phyloP scores from a whole-genome alignment of 192 early-diverging fungal genomes.

The Spizellomyces punctatus region DNA sequence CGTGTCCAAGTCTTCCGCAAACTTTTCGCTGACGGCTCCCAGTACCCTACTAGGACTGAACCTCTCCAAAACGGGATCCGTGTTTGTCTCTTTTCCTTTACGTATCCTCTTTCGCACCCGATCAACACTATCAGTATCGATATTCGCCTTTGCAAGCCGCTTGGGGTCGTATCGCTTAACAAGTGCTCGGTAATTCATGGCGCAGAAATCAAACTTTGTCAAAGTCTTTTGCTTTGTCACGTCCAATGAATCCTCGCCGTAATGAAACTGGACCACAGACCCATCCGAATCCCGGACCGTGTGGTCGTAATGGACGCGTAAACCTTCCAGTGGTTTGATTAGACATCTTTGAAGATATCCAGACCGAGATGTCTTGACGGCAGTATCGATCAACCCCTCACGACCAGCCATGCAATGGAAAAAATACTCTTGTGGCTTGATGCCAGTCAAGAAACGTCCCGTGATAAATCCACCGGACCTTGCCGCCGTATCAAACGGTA shows the following conservation, averaged over 20 bases:
- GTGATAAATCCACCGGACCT: constrained; percentile 96
- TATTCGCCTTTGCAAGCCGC: constrained; percentile 54
- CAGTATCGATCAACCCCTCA: constrained; percentile 99
- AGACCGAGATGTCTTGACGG: constrained; percentile 98
- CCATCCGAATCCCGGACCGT: constrained; percentile 96
- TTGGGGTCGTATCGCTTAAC: constrained; percentile 78
- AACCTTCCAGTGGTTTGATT: constrained; percentile 97
- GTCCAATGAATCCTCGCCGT: constrained; percentile 97
- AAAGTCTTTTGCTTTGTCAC: constrained; percentile 93
- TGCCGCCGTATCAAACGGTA: constrained; percentile 84
- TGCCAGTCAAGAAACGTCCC: constrained; percentile 97
- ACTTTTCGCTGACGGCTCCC: constrained; percentile 88
- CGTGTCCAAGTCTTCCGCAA: constrained; percentile 69
- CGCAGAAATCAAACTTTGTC: constrained; percentile 89
- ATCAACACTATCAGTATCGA: constrained; percentile 76
- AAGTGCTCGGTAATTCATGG: constrained; percentile 84
- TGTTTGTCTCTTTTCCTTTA: constrained; percentile 55
- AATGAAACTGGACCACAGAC: constrained; percentile 95
- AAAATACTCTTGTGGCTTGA: constrained; percentile 85
- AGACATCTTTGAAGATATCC: constrained; percentile 99
- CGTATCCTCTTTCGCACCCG: constrained; percentile 75
- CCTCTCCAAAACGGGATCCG: constrained; percentile 61
- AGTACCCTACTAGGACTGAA: constrained; percentile 82
- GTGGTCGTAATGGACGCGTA: constrained; percentile 94
- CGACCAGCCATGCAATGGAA: constrained; percentile 95